Percentiles rank a stretch among this genome's conserved stretches.
phyloP scores from a whole-genome alignment of 2,329 filamentous ascomycete genomes.

The Periconia digitata region DNA sequence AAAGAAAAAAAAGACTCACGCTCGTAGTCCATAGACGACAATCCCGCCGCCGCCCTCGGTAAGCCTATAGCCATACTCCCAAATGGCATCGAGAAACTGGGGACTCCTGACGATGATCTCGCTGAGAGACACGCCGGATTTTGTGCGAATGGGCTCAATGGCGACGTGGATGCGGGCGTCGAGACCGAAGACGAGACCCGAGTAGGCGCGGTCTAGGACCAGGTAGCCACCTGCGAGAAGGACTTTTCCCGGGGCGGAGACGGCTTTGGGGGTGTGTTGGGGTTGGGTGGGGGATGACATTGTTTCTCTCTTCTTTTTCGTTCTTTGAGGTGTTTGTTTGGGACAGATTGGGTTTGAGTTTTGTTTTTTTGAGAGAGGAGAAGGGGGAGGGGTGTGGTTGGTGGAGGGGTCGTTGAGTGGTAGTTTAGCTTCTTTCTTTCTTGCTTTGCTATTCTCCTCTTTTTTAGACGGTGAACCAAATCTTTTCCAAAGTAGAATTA shows the following conservation, averaged over 20 bases:
- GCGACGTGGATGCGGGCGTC: conserved; percentile 65
- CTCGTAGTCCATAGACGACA: conserved; percentile 74
- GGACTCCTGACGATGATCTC: conserved; percentile 88
- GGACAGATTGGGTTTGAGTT: too few relatives aligned
- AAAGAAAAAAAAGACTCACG: conserved; percentile 59
- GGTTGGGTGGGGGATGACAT: background rate
- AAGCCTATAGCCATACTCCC: conserved; percentile 80
- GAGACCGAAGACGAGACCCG: conserved; percentile 68
- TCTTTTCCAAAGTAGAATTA: too few relatives aligned
- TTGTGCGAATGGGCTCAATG: conserved; percentile 59
- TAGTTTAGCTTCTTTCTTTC: too few relatives aligned
- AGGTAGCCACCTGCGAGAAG: conserved; percentile 93
- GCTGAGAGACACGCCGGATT: conserved; percentile 61
- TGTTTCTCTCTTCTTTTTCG: too few relatives aligned
- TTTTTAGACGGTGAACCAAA: too few relatives aligned
- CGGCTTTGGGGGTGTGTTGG: conserved; percentile 36
- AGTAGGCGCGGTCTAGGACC: conserved; percentile 85
- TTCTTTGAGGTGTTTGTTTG: too few relatives aligned
- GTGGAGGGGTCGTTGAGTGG: too few relatives aligned
- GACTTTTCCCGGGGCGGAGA: conserved; percentile 95
- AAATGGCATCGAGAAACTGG: conserved; percentile 83
- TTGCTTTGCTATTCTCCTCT: too few relatives aligned
- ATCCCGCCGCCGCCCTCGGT: conserved; percentile 75
- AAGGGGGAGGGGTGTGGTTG: too few relatives aligned
- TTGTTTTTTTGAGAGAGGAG: too few relatives aligned